Evolutionary conservation across 2,329 filamentous ascomycete genomes (phyloP).

Genomic region (Lasiodiplodia sp.): DNA sequence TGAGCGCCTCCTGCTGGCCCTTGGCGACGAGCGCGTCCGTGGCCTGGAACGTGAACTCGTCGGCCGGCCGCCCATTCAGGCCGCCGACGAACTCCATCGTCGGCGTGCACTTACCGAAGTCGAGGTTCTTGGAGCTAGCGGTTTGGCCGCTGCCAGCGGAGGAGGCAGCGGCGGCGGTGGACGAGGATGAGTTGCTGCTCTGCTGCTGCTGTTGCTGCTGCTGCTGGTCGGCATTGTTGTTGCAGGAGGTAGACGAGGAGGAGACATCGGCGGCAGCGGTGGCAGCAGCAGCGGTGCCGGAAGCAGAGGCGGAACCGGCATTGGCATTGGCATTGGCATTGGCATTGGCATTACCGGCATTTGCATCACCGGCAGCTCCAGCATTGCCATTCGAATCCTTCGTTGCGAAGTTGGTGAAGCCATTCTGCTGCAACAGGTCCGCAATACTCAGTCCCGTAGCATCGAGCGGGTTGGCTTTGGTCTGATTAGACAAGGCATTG

Average conservation of each 20-base stretch:
- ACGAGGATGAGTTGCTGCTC: conserved; percentile 27
- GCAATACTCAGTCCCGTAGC: conserved; percentile 71
- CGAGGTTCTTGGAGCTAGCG: conserved; percentile 36
- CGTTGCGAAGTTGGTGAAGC: conserved; percentile 68
- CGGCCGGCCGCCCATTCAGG: conserved; percentile 58
- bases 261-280: conserved; percentile 1
- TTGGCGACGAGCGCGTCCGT: conserved; percentile 66
- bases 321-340: not conserved
- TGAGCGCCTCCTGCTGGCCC: conserved; percentile 71
- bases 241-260: conserved; percentile 30
- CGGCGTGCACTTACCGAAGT: conserved; percentile 48
- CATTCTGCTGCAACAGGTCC: conserved; percentile 67
- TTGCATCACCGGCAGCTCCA: conserved; percentile 5
- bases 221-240: not conserved
- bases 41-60: conserved; percentile 73
- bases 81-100: conserved; percentile 69
- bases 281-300: conserved; percentile 29
- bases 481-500: conserved; percentile 66
- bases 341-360: conserved; percentile 31
- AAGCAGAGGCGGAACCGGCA: too few species aligned
- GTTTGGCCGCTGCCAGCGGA: not conserved
- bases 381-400: conserved; percentile 32
- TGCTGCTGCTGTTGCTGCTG: not conserved
- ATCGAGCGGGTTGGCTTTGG: conserved; percentile 62
- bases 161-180: conserved; percentile 13